phyloP scores from a whole-genome alignment of 2,329 filamentous ascomycete genomes.

The Neurospora sp. region DNA sequence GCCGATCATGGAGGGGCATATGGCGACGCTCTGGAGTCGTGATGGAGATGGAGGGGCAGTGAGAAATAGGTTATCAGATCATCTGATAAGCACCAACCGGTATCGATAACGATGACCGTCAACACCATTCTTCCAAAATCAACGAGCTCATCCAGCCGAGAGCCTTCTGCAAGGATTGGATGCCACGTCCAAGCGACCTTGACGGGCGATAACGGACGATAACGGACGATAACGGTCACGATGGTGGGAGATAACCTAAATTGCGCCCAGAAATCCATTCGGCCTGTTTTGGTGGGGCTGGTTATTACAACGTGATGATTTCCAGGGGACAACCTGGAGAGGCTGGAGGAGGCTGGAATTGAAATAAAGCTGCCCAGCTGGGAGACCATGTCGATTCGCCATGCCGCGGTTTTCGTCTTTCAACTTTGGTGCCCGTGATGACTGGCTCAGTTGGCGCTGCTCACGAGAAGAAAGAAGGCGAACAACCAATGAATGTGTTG shows the following conservation, averaged over 20 bases:
- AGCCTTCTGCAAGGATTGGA: background rate
- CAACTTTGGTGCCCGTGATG: background rate
- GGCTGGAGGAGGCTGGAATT: background rate
- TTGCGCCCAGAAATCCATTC: background rate
- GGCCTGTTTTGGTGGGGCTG: background rate
- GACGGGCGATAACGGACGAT: background rate
- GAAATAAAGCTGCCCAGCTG: background rate
- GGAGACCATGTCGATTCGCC: background rate
- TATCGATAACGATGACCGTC: background rate
- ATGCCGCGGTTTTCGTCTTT: background rate
- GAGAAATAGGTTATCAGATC: background rate
- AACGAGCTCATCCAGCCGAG: background rate
- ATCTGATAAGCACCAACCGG: background rate
- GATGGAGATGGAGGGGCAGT: background rate
- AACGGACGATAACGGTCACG: background rate
- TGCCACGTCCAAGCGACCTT: background rate
- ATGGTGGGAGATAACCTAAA: background rate
- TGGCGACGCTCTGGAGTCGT: background rate
- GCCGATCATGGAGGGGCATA: background rate
- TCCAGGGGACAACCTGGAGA: background rate
- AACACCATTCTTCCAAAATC: background rate
- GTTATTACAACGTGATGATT: background rate
- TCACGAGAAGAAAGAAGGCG: background rate
- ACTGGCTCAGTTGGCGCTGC: background rate
- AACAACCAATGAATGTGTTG: background rate